Evolutionary conservation across 257 asterid species (phyloP).

Genomic region (Thymus mandschuricus): DNA sequence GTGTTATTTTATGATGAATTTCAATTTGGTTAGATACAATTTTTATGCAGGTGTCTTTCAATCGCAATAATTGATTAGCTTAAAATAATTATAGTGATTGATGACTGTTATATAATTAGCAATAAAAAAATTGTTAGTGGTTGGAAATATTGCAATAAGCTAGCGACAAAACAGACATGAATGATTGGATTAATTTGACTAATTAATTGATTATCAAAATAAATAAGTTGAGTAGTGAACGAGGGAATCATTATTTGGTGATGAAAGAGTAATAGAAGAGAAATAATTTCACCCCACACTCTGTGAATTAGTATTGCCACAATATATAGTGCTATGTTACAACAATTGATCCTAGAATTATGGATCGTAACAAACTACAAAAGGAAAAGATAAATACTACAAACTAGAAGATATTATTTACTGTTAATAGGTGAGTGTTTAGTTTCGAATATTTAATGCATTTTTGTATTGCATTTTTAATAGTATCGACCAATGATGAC

Average conservation of each 20-base stretch:
- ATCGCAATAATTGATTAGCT: conserved; percentile 1
- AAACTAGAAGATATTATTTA: too few species aligned
- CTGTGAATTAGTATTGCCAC: too few species aligned
- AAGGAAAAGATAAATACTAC: too few species aligned
- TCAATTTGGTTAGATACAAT: not conserved
- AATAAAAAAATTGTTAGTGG: conserved; percentile 12
- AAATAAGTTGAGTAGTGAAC: not conserved
- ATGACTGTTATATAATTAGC: conserved; percentile 4
- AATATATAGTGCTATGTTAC: too few species aligned
- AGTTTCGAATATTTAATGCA: too few species aligned
- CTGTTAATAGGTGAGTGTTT: too few species aligned
- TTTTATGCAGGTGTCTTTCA: not conserved
- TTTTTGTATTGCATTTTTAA: too few species aligned
- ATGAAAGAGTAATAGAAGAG: too few species aligned
- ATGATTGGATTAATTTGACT: conserved; percentile 21
- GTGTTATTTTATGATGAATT: not conserved
- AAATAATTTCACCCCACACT: too few species aligned
- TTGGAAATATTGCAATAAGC: conserved; percentile 7
- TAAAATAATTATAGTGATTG: not conserved
- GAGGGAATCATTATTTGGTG: conserved; percentile 7
- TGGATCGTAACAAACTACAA: too few species aligned
- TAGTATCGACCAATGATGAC: too few species aligned
- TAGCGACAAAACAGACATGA: conserved; percentile 9
- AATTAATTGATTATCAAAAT: conserved; percentile 6
- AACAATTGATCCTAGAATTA: too few species aligned